Evolutionary conservation across 768 basidiomycete genomes (phyloP), one percentile per base, ranked within the genome.

Genomic region (Strobilomyces dryophilus): DNA sequence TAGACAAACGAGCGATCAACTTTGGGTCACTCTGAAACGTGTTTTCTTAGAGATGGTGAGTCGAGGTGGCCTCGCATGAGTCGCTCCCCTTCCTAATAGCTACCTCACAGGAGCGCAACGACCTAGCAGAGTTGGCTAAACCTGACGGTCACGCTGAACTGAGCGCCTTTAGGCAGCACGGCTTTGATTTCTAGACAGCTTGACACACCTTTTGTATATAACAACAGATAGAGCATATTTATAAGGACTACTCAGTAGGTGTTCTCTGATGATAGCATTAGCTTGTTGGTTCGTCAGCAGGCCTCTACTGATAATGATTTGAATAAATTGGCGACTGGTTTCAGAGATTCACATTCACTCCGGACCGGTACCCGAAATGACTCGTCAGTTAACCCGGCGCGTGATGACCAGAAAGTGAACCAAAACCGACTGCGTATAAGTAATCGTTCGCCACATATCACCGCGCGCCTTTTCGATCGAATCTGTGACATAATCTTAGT

Each of bases 21-120:
- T 98, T 31, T 98, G 94, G 97, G 79, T 82, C 49, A 98, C 95
- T 29, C 78, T 99, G 24, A 79, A 89, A 53, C 80, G 93, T 40
- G 82, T 89, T 10, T 81, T 98, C 59, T 63, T 83, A 39, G 77
- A 83, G 32, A 87, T 98, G 93, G 93, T 91, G 34, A 40, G 53
- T 18, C 45, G 32, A 42, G 6, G 43, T 14, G 4, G 40, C 24
- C 9, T 10, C 4, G 2, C 9, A 39, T 5, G n/a, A n/a, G n/a
- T 39, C 11, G 0, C 15, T 17, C 27, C 31, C 47, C 12, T 40
- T 45, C 8, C 14, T 49, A 1, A 36, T 35, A 21, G 49, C 35
- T 17, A 26, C 15, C 21, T 27, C 42, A 17, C 61, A 95, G 94
- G 79, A 87, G 39, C 88, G 92, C 26, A 72, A 73, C 41, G 93